Conservation (phyloP, 192 early-diverging fungal genomes). For the Umbelopsis ramanniana region DNA sequence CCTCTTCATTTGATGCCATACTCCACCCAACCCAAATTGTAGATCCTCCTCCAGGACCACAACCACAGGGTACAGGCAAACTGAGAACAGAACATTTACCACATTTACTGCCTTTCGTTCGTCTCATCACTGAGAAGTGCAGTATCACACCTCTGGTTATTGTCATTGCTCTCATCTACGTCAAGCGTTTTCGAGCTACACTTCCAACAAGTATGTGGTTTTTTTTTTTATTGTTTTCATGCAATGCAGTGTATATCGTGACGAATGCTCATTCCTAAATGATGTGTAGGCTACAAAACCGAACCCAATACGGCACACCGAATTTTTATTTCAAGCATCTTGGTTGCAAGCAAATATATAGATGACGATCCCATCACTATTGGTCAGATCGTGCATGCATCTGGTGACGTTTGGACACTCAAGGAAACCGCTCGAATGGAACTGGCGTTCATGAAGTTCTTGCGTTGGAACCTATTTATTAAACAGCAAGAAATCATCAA, state of each 20-base stretch:
- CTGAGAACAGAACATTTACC: slow-evolving; percentile 32
- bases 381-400: slow-evolving; percentile 39
- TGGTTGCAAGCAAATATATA: slow-evolving; percentile 45
- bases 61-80: background rate
- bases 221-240: background rate
- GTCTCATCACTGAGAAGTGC: slow-evolving; percentile 43
- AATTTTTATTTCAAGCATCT: slow-evolving; percentile 42
- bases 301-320: slow-evolving; percentile 45
- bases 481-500: slow-evolving; percentile 29
- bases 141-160: slow-evolving; percentile 34
- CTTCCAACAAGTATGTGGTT: slow-evolving; percentile 38
- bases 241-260: background rate
- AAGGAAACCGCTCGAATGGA: slow-evolving; percentile 48
- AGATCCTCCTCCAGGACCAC: background rate
- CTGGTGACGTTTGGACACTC: slow-evolving; percentile 45
- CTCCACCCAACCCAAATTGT: slow-evolving; percentile 28
- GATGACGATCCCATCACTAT: slow-evolving; percentile 42
- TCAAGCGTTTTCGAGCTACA: slow-evolving; percentile 39
- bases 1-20: slow-evolving; percentile 44
- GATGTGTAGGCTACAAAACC: slow-evolving; percentile 35
- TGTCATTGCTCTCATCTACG: slow-evolving; percentile 44
- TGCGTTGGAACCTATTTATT: slow-evolving; percentile 41
- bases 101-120: slow-evolving; percentile 42
- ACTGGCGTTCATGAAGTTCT: slow-evolving; percentile 38
- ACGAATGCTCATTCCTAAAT: background rate